These are phyloP conservation scores for Phytophthora boehmeriae DNA, from an alignment of 352 stramenopile genomes.

Conservation along the genomic window DNA sequence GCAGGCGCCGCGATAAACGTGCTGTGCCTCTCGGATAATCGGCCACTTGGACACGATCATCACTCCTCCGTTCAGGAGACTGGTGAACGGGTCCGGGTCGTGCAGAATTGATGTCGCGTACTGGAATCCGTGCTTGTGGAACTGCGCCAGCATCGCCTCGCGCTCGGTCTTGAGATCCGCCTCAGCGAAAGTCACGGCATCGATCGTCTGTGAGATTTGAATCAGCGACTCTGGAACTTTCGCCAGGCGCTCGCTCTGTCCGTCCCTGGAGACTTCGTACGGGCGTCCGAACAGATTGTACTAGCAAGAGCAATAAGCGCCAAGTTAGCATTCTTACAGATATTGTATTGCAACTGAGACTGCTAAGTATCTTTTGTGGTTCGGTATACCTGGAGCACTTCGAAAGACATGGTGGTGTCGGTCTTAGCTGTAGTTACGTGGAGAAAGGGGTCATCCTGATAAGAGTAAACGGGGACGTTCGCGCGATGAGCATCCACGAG, in stretches of 20 bases:
- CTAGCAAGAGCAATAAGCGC: constrained; percentile 26
- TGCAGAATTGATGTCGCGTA: constrained; percentile 73
- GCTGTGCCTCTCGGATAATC: constrained; percentile 77
- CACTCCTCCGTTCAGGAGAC: constrained; percentile 80
- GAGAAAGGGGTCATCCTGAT: background rate
- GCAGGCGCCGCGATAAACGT: constrained; percentile 77
- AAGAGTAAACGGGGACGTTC: too few species aligned
- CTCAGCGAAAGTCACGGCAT: constrained; percentile 84
- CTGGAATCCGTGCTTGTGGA: constrained; percentile 56
- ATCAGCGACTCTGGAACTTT: constrained; percentile 62
- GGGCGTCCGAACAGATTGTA: constrained; percentile 87
- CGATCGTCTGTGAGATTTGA: constrained; percentile 52
- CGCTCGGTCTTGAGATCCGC: constrained; percentile 57
- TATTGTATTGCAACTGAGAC: background rate
- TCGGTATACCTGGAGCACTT: constrained; percentile 58
- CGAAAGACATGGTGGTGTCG: constrained; percentile 43
- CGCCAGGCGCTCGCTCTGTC: constrained; percentile 64
- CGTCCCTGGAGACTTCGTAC: constrained; percentile 72
- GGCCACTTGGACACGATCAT: constrained; percentile 85
- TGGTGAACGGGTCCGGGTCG: constrained; percentile 84
- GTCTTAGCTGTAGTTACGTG: background rate
- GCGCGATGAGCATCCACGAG: too few species aligned
- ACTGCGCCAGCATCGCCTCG: constrained; percentile 65
- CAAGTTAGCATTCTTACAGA: background rate
- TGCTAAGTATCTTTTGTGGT: background rate